A percentile compares a stretch with the other conserved stretches of the same genome.
Conservation (phyloP, 2,329 filamentous ascomycete species). For the Cryphonectria radicalis region DNA sequence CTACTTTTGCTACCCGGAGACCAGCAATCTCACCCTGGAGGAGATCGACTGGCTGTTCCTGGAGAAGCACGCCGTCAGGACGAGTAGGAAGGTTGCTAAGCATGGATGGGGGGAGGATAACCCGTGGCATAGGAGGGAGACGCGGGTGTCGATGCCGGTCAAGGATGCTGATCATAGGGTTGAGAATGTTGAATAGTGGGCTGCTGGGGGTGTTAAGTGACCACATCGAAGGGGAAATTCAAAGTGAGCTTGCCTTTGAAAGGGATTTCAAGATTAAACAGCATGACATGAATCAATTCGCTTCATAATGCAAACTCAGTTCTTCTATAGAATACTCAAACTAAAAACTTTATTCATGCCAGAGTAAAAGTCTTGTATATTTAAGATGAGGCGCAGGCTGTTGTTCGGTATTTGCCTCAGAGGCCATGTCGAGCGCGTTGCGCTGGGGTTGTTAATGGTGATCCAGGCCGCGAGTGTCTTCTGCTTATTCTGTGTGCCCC, state of each 20-base stretch:
- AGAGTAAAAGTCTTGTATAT: not conserved
- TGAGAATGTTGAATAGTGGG: conserved; percentile 7
- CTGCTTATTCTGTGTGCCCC: not conserved
- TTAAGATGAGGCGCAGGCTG: not conserved
- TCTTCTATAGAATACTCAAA: no score
- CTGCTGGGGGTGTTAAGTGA: not conserved
- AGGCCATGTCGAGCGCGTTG: not conserved
- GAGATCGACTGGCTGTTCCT: conserved; percentile 56
- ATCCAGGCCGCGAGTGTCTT: not conserved
- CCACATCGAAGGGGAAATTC: not conserved
- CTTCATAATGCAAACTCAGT: not conserved
- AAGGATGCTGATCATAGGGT: not conserved
- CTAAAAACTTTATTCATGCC: no score
- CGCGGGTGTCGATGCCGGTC: conserved; percentile 13
- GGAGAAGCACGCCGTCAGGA: conserved; percentile 29
- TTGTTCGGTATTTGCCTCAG: not conserved
- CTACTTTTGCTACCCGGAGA: conserved; percentile 58
- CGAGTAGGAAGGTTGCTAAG: conserved; percentile 23
- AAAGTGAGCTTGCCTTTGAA: not conserved
- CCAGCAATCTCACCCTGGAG: conserved; percentile 51
- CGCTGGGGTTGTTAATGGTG: not conserved
- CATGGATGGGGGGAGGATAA: conserved; percentile 26
- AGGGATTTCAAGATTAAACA: not conserved
- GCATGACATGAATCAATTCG: not conserved
- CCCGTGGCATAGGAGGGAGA: conserved; percentile 27